Evolutionary conservation across 2,329 filamentous ascomycete species (phyloP).

Genomic region (Exophiala alcalophila): DNA sequence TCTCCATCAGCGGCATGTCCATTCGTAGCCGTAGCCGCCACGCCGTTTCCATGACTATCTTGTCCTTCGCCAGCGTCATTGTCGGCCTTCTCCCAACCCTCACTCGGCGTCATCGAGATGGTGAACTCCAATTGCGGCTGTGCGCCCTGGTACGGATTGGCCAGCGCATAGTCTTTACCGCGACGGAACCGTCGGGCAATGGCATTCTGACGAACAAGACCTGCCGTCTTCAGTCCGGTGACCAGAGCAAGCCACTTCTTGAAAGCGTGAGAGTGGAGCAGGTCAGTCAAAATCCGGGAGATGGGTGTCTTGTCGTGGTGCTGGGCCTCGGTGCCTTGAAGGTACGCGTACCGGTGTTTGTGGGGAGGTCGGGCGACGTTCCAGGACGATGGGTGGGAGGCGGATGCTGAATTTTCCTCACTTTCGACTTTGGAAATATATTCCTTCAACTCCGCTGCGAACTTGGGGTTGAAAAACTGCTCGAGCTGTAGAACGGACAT

Average conservation of each 20-base stretch:
- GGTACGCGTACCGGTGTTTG: slow-evolving; percentile 88
- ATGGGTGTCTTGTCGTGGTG: slow-evolving; percentile 55
- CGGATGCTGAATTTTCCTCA: slow-evolving; percentile 37
- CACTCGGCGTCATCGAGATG: slow-evolving; percentile 77
- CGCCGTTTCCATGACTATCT: slow-evolving; percentile 16
- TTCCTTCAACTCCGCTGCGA: slow-evolving; percentile 65
- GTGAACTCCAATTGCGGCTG: slow-evolving; percentile 80
- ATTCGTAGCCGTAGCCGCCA: slow-evolving; percentile 1
- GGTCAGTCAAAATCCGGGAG: slow-evolving; percentile 73
- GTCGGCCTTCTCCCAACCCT: slow-evolving; percentile 75
- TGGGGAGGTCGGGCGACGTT: slow-evolving; percentile 82
- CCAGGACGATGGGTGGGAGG: slow-evolving; percentile 51
- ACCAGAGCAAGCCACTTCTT: slow-evolving; percentile 83
- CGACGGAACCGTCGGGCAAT: slow-evolving; percentile 83
- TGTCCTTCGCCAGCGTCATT: slow-evolving; percentile 47
- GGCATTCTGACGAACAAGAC: slow-evolving; percentile 68
- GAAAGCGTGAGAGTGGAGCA: slow-evolving; percentile 83
- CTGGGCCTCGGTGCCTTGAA: slow-evolving; percentile 32
- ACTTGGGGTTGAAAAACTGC: slow-evolving; percentile 74
- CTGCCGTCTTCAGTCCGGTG: slow-evolving; percentile 62
- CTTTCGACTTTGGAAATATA: slow-evolving; percentile 68
- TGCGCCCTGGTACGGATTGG: slow-evolving; percentile 71
- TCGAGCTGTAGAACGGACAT: slow-evolving; percentile 80
- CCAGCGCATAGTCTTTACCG: slow-evolving; percentile 87
- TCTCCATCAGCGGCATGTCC: slow-evolving; percentile 36